These are phyloP conservation scores for Euphorbia schlechtendalii DNA, from an alignment of 441 rosid species.

Conservation along the genomic window DNA sequence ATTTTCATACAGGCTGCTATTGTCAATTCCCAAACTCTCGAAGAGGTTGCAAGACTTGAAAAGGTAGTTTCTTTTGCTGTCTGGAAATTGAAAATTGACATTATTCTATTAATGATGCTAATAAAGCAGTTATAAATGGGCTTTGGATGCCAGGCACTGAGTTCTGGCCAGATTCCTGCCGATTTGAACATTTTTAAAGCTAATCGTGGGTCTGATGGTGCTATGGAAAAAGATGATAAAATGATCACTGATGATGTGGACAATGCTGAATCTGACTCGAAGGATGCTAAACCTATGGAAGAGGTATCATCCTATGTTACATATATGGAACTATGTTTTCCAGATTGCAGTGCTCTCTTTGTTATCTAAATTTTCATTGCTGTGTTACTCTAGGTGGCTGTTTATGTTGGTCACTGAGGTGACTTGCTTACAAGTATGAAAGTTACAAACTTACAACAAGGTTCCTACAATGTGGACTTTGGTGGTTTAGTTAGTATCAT, in stretches of 20 bases:
- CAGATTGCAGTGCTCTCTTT: not conserved
- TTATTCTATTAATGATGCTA: constrained; percentile 18
- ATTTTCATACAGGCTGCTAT: constrained; percentile 69
- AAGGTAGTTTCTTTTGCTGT: constrained; percentile 39
- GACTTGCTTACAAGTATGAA: too few species aligned
- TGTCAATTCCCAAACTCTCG: constrained; percentile 94
- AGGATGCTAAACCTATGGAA: constrained; percentile 55
- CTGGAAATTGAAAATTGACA: not conserved
- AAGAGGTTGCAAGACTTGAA: constrained; percentile 97
- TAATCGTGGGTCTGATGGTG: constrained; percentile 22
- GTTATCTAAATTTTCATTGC: too few species aligned
- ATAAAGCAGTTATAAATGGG: constrained; percentile 18
- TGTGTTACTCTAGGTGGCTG: too few species aligned
- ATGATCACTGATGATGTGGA: constrained; percentile 27
- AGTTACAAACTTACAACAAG: too few species aligned
- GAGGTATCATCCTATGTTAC: constrained; percentile 30
- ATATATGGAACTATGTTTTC: not conserved
- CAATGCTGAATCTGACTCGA: constrained; percentile 10
- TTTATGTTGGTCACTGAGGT: too few species aligned
- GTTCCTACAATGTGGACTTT: too few species aligned
- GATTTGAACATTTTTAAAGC: constrained; percentile 53
- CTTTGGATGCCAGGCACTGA: constrained; percentile 58
- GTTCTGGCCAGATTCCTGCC: constrained; percentile 88
- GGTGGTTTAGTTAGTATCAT: too few species aligned
- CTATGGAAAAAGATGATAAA: constrained; percentile 38